Conservation (phyloP, 106 monocot genomes). For the Phalaenopsis equestris region DNA sequence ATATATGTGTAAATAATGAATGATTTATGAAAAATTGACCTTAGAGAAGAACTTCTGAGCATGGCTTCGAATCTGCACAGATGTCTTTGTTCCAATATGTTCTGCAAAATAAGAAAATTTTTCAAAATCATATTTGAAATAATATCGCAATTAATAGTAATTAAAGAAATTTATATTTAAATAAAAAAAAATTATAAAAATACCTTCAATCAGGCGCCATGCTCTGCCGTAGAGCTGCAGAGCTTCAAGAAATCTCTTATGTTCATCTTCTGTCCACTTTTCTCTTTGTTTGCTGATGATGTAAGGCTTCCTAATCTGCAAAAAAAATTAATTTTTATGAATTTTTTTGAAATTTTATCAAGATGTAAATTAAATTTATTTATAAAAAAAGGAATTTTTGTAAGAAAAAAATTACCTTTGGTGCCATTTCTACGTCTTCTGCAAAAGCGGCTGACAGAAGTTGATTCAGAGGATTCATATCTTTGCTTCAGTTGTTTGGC, state of each 20-base stretch:
- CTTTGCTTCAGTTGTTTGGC: too few species aligned
- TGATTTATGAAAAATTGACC: neutral
- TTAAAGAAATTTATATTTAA: neutral
- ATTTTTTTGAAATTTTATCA: too few species aligned
- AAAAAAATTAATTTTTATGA: too few species aligned
- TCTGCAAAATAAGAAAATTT: slow-evolving; percentile 18
- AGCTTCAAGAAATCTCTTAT: slow-evolving; percentile 53
- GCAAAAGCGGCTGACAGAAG: too few species aligned
- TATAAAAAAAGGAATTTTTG: too few species aligned
- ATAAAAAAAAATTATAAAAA: too few species aligned
- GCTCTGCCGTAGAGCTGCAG: slow-evolving; percentile 49
- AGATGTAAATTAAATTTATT: too few species aligned
- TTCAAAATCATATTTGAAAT: neutral
- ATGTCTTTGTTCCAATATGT: slow-evolving; percentile 72
- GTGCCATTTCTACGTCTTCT: too few species aligned
- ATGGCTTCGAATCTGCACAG: slow-evolving; percentile 68
- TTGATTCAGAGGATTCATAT: too few species aligned
- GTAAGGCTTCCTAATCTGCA: slow-evolving; percentile 16
- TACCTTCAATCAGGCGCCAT: slow-evolving; percentile 74
- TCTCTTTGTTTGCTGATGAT: slow-evolving; percentile 55
- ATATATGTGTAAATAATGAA: too few species aligned
- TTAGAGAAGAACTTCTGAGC: slow-evolving; percentile 78
- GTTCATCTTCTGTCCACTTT: slow-evolving; percentile 65
- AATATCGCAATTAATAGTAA: neutral
- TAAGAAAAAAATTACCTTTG: too few species aligned